Conservation (phyloP, 1,284 basidiomycete species). For the Golubevia sp. region DNA sequence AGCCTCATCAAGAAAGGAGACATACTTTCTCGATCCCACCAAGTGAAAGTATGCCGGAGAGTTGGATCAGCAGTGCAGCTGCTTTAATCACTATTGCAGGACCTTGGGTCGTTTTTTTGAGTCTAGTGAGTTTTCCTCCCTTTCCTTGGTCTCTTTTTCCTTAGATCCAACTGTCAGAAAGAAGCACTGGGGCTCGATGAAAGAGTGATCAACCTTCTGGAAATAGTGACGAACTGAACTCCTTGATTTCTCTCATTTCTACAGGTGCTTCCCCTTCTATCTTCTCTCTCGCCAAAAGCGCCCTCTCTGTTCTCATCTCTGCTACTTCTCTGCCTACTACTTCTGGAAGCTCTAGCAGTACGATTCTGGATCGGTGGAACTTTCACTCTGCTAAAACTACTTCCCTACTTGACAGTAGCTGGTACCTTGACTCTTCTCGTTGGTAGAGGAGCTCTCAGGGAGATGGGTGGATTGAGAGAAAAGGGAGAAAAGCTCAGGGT, state of each 20-base stretch:
- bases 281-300: conserved; percentile 8
- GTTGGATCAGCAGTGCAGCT: conserved; percentile 23
- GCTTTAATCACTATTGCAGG: conserved; percentile 27
- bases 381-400: conserved; percentile 42
- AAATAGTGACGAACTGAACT: not conserved
- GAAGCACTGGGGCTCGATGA: too few species aligned
- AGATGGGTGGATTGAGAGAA: conserved; percentile 10
- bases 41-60: conserved; percentile 41
- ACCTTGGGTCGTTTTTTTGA: conserved; percentile 32
- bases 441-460: conserved; percentile 28
- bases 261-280: conserved; percentile 1
- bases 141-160: not conserved
- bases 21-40: conserved; percentile 41
- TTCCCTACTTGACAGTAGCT: conserved; percentile 28
- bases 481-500: not conserved
- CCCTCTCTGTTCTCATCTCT: conserved; percentile 7
- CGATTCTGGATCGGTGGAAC: conserved; percentile 31
- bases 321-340: conserved; percentile 20
- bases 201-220: too few species aligned
- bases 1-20: conserved; percentile 17
- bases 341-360: conserved; percentile 31
- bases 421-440: conserved; percentile 31
- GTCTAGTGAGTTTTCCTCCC: conserved; percentile 11
- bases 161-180: too few species aligned
- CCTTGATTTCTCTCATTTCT: conserved; percentile 1